Percentiles rank a stretch among this genome's conserved stretches.
Evolutionary conservation across 2,329 filamentous ascomycete genomes (phyloP).

Genomic region (Paecilomyces formosus): DNA sequence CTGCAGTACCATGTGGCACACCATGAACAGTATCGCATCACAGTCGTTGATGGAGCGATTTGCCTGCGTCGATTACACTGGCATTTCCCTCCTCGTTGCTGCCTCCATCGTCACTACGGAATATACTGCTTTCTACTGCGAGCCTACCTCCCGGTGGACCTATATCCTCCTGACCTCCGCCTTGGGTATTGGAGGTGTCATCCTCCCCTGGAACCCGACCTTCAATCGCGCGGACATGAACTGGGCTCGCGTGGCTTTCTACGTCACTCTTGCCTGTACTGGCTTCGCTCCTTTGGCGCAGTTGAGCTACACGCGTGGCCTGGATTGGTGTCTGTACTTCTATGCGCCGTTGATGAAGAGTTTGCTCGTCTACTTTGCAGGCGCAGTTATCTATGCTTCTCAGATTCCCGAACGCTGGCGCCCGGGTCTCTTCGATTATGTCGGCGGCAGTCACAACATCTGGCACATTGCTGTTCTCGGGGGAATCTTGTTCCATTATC

Average conservation of each 20-base stretch:
- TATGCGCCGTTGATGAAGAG: constrained; percentile 84
- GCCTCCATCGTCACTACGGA: constrained; percentile 97
- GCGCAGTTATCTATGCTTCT: constrained; percentile 81
- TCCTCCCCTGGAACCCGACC: constrained; percentile 89
- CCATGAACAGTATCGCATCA: constrained; percentile 94
- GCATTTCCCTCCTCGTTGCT: constrained; percentile 85
- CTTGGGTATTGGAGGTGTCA: constrained; percentile 78
- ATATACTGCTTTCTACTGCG: constrained; percentile 98
- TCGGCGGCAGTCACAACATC: constrained; percentile 91
- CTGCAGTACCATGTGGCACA: constrained; percentile 96
- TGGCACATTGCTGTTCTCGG: constrained; percentile 94
- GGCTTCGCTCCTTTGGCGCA: constrained; percentile 86
- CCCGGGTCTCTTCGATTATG: constrained; percentile 89
- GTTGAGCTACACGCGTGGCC: constrained; percentile 67
- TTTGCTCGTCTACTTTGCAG: constrained; percentile 74
- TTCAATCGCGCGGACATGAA: constrained; percentile 93
- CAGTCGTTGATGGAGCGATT: constrained; percentile 87
- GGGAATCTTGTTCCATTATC: constrained; percentile 95
- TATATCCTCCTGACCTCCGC: constrained; percentile 78
- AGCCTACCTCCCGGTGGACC: constrained; percentile 73
- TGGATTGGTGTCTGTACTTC: constrained; percentile 77
- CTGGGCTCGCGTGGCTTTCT: constrained; percentile 88
- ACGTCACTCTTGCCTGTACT: constrained; percentile 75
- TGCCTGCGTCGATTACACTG: constrained; percentile 96
- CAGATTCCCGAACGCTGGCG: constrained; percentile 90